A percentile compares a stretch with the other conserved stretches of the same genome.
Evolutionary conservation across 306 rosid genomes (phyloP).

Genomic region (Sindora glabra): DNA sequence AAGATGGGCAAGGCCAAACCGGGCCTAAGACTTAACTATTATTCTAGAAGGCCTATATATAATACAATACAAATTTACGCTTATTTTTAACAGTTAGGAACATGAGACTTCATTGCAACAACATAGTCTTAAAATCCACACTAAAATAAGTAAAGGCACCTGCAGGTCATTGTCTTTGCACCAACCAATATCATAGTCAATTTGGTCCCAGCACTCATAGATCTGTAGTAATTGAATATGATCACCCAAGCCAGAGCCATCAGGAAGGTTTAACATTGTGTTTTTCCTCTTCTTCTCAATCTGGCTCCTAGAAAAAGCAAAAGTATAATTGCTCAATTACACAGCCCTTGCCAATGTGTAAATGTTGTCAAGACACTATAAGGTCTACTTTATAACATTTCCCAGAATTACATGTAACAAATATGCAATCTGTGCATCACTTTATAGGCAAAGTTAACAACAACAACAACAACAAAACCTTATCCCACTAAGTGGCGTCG

Average conservation of each 20-base stretch:
- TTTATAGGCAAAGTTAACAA: neutral
- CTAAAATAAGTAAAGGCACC: slow-evolving; percentile 34
- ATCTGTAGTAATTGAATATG: slow-evolving; percentile 87
- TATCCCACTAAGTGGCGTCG: no score
- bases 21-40: no score
- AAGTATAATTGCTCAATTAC: slow-evolving; percentile 10
- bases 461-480: no score
- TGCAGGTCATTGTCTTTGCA: slow-evolving; percentile 80
- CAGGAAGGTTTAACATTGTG: slow-evolving; percentile 55
- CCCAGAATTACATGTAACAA: neutral
- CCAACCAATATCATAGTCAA: slow-evolving; percentile 67
- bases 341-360: neutral
- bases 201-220: slow-evolving; percentile 70
- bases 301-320: slow-evolving; percentile 40
- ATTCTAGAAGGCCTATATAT: no score
- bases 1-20: no score
- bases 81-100: no score
- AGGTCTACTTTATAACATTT: neutral
- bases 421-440: neutral
- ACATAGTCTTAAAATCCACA: neutral
- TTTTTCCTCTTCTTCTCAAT: slow-evolving; percentile 83
- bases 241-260: slow-evolving; percentile 94
- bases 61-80: no score
- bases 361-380: slow-evolving; percentile 12
- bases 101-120: slow-evolving; percentile 11